phyloP scores from a whole-genome alignment of 148 eudicot species.

The Amaranthus palmeri region DNA sequence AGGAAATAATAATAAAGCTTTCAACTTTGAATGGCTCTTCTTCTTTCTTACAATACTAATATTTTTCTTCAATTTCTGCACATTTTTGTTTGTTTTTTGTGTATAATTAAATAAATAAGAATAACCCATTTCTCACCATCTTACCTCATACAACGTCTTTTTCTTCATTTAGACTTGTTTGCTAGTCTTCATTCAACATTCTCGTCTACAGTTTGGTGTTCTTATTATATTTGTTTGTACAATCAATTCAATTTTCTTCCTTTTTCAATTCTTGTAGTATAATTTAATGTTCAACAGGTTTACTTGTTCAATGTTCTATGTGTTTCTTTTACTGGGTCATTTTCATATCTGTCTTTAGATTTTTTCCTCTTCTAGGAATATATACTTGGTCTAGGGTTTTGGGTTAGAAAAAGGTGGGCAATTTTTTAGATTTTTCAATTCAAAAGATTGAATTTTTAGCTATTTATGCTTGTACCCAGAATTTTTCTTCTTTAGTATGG shows the following conservation, averaged over 20 bases:
- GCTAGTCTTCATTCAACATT: slow-evolving; percentile 31
- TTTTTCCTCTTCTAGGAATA: slow-evolving; percentile 22
- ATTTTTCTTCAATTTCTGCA: slow-evolving; percentile 5
- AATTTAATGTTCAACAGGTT: not conserved
- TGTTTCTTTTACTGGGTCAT: slow-evolving; percentile 22
- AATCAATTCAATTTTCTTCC: too few species aligned
- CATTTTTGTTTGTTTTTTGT: not conserved
- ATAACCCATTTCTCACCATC: not conserved
- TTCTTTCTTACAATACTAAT: slow-evolving; percentile 1
- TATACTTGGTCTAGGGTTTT: slow-evolving; percentile 36
- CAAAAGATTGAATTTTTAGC: slow-evolving; percentile 12
- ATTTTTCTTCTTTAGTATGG: not conserved
- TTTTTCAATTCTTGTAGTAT: not conserved
- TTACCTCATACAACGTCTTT: slow-evolving; percentile 13
- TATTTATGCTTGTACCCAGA: slow-evolving; percentile 9
- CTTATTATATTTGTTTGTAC: not conserved
- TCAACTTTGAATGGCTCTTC: slow-evolving; percentile 26
- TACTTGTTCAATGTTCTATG: slow-evolving; percentile 12
- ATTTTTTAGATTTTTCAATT: not conserved
- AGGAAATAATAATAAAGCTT: slow-evolving; percentile 6
- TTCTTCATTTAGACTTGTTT: slow-evolving; percentile 26
- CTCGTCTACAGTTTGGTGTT: slow-evolving; percentile 24
- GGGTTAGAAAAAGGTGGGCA: slow-evolving; percentile 24
- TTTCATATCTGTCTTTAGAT: slow-evolving; percentile 18
- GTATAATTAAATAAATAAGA: not conserved